Evolutionary conservation across 2,329 filamentous ascomycete genomes (phyloP).

Genomic region (Epichloe festucae): DNA sequence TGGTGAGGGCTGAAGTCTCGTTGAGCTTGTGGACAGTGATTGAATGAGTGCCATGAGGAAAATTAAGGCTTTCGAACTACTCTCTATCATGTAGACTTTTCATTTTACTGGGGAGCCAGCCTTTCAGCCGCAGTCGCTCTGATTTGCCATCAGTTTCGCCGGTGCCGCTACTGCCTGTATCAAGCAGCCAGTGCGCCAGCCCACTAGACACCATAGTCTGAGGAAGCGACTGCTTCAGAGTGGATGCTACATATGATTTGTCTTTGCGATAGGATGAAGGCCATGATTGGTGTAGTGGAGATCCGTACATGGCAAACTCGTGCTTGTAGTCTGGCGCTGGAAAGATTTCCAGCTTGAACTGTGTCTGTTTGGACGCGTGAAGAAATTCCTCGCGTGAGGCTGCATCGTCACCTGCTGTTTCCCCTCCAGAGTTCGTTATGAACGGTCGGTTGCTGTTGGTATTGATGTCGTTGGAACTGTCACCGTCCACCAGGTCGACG

Average conservation of each 20-base stretch:
- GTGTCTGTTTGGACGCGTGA: slow-evolving; percentile 11
- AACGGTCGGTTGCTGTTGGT: slow-evolving; percentile 2
- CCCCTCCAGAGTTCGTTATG: not conserved
- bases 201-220: slow-evolving; percentile 23
- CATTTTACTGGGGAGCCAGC: slow-evolving; percentile 14
- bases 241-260: slow-evolving; percentile 22
- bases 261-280: slow-evolving; percentile 20
- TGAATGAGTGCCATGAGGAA: not conserved
- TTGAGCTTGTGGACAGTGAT: no score
- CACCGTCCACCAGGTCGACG: slow-evolving; percentile 17
- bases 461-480: slow-evolving; percentile 6
- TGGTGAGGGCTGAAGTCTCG: not conserved
- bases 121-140: slow-evolving; percentile 11
- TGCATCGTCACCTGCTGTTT: not conserved
- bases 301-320: slow-evolving; percentile 20
- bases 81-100: not conserved
- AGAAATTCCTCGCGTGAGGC: not conserved
- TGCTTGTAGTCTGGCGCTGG: slow-evolving; percentile 27
- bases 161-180: slow-evolving; percentile 8
- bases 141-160: not conserved
- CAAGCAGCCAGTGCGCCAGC: slow-evolving; percentile 30
- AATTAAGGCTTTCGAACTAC: not conserved
- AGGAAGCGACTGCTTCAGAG: slow-evolving; percentile 27
- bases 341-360: slow-evolving; percentile 31
- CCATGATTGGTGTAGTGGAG: slow-evolving; percentile 30